Base-by-base conservation (phyloP, 176 grass and related monocot genomes). In the Tillandsia fasciculata region DNA sequence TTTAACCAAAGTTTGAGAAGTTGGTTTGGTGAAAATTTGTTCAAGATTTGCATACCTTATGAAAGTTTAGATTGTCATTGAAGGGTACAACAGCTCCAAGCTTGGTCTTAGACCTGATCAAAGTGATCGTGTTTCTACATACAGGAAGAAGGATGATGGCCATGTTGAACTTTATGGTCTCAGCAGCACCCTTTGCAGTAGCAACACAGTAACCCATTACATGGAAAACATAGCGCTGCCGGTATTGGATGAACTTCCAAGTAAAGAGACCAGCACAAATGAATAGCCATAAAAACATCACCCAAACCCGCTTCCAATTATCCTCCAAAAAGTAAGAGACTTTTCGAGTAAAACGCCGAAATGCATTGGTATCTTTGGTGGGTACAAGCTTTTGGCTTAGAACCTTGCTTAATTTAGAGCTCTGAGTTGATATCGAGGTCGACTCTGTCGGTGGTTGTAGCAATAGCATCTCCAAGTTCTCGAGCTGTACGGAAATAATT, bases 101-200 rank as follows among this genome's bases (percentile, higher is more conserved):
- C 50, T 47, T 56, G 26, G 81, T 83, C 65, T 78, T 84, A 64
- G 50, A 70, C 20, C 83, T 66, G 22, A 85, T 73, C 83, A 77
- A 80, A 17, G 83, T 85, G 50, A 85, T 47, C 12, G 83, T 80
- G 72, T 85, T 85, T 15, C 83, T 72, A 24, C 83, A 85, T 8
- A 85, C 83, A 1, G 83, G 83, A 13, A 85, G 53, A 51, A 85
- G 72, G 23, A 85, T 76, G 53, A 85, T 71, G 50, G 76, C 77
- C 82, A 85, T 85, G 77, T 80, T 85, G 58, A 85, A 80, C 51
- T 84, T 84, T 2, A 84, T 76, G 27, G 76, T 84, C 66, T 84
- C 82, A 1, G 82, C 82, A 2, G 70, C 82, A 12, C 82, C 82
- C 64, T 84, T 84, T 26, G 82, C 82, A 10, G 70, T 72, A 49